Base-by-base conservation (phyloP, 345 rosid genomes). In the Diplotaxis tenuifolia region DNA sequence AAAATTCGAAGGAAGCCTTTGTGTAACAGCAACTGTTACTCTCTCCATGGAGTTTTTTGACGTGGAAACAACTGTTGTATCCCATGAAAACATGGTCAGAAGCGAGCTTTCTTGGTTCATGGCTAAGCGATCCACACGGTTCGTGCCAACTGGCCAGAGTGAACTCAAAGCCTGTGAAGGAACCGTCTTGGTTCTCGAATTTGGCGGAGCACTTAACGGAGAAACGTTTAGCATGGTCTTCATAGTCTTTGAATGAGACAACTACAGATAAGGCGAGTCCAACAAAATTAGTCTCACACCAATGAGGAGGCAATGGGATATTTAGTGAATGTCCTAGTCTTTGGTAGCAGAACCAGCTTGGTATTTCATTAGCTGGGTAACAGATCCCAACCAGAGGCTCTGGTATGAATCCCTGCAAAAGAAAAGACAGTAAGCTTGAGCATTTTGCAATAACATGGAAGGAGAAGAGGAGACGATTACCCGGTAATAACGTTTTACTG, bases 191-290 rank as follows among this genome's bases (percentile, higher is more conserved):
- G 56, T 59, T 71, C 49, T 77, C 76, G 21, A 71, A 77, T 45
- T 71, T 64, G 2, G 62, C 71, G 0, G 9, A 16, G 32, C 74
- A 73, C 9, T 66, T 78, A 1, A 71, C 73, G 0, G 57, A 53
- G 19, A 16, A 36, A 72, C 74, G 59, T 55, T 62, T 54, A 0
- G 63, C 25, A 7, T 3, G 2, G 16, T 64, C 67, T 42, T 58
- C 14, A 56, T 68, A 54, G 29, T 75, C 67, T 8, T 64, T 61
- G 58, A 75, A 82, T 53, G 75, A 28, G 50, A 77, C 55, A 23
- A 77, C 85, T 5, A 29, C 68, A 9, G 77, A 76, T 15, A 82
- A 34, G 49, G 75, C 75, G 25, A 79, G 67, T 45, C 83, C 85
- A 6, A 73, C 52, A 38, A 82, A 74, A 38, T 64, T 57, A 23